Percentiles rank a stretch among this genome's conserved stretches.
Evolutionary conservation across 805 yeast species (phyloP).

Genomic region (Cyberlindnera mrakii): DNA sequence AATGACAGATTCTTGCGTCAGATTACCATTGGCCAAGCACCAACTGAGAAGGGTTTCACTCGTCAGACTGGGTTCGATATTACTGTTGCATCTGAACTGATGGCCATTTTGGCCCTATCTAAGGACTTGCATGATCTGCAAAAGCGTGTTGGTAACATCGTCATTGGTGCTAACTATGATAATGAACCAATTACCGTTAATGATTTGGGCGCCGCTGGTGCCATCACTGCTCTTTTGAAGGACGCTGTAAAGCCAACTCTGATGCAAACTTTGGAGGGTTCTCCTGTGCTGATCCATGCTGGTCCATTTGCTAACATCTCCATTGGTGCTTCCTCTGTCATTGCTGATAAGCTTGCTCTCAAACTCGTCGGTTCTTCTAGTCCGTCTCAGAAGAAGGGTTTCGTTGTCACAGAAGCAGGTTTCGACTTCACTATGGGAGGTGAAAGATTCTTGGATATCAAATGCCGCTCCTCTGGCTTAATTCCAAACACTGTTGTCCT

Average conservation of each 20-base stretch:
- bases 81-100: constrained; percentile 78
- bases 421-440: constrained; percentile 92
- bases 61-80: constrained; percentile 78
- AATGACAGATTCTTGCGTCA: constrained; percentile 78
- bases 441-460: constrained; percentile 77
- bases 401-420: constrained; percentile 83
- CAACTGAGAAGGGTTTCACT: constrained; percentile 70
- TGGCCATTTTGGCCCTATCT: constrained; percentile 79
- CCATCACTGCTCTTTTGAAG: constrained; percentile 72
- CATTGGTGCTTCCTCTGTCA: constrained; percentile 78
- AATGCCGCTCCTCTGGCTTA: constrained; percentile 76
- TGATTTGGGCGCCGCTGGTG: constrained; percentile 83
- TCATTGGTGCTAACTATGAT: constrained; percentile 59
- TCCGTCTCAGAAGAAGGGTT: constrained; percentile 55
- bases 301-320: constrained; percentile 88
- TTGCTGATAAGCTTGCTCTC: constrained; percentile 79
- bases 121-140: constrained; percentile 67
- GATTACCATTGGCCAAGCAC: constrained; percentile 73
- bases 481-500: constrained; percentile 72
- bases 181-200: constrained; percentile 79
- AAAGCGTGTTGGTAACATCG: constrained; percentile 69
- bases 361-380: constrained; percentile 65
- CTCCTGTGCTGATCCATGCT: constrained; percentile 83
- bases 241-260: constrained; percentile 81
- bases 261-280: constrained; percentile 86